Conservation (phyloP, 2,329 filamentous ascomycete genomes). For the Rhinocladiella mackenziei region DNA sequence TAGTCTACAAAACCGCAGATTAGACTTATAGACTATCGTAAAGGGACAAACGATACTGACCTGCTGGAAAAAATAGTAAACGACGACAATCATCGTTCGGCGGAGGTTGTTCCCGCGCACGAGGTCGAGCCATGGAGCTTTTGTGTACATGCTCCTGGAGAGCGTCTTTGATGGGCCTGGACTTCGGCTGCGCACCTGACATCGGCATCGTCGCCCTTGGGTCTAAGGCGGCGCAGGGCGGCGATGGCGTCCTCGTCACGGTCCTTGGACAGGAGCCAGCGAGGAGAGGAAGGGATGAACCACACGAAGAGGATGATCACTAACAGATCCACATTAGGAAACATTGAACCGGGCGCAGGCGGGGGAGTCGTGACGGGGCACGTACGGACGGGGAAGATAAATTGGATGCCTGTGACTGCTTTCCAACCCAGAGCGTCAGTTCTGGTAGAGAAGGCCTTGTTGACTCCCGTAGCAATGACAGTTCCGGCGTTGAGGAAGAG, state of each 20-base stretch:
- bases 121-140: slow-evolving; percentile 1
- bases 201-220: not conserved
- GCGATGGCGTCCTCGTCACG: slow-evolving; percentile 50
- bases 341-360: too few species aligned
- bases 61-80: slow-evolving; percentile 1
- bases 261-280: slow-evolving; percentile 56
- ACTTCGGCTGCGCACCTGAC: not conserved
- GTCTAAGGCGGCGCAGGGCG: slow-evolving; percentile 35
- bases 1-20: too few species aligned
- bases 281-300: slow-evolving; percentile 46
- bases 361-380: too few species aligned
- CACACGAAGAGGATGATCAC: slow-evolving; percentile 43
- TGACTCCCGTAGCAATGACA: slow-evolving; percentile 1
- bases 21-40: too few species aligned
- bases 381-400: slow-evolving; percentile 51
- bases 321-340: too few species aligned
- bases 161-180: not conserved
- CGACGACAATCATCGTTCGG: not conserved
- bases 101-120: slow-evolving; percentile 2
- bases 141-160: not conserved
- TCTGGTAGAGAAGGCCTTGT: slow-evolving; percentile 2
- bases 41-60: too few species aligned
- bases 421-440: not conserved
- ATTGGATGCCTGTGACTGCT: slow-evolving; percentile 48
- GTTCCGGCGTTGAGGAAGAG: not conserved